Evolutionary conservation across 2,329 filamentous ascomycete species (phyloP).

Genomic region (Xylaria sp.): DNA sequence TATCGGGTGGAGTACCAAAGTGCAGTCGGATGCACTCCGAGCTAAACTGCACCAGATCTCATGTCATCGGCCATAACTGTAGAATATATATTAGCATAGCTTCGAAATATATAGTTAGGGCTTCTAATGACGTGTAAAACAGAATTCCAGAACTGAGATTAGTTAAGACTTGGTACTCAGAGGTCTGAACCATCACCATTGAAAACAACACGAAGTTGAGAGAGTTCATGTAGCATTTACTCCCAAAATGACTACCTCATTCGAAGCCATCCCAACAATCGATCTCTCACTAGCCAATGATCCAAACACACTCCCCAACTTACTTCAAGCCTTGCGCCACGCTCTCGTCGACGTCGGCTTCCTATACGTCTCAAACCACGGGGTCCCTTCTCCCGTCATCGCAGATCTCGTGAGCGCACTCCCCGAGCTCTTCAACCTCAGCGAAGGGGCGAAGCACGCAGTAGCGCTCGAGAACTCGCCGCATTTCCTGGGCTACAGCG

Average conservation of each 20-base stretch:
- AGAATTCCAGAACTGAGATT: too few species aligned
- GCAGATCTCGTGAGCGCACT: conserved; percentile 54
- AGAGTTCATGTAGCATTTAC: background rate
- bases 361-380: conserved; percentile 63
- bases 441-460: conserved; percentile 52
- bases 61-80: too few species aligned
- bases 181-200: background rate
- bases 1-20: conserved; percentile 12
- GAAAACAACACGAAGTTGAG: background rate
- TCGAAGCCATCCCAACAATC: conserved; percentile 60
- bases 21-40: conserved; percentile 1
- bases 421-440: conserved; percentile 58
- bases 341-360: conserved; percentile 65
- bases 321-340: conserved; percentile 58
- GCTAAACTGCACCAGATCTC: too few species aligned
- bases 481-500: conserved; percentile 70
- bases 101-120: too few species aligned
- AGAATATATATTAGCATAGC: too few species aligned
- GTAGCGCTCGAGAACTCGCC: conserved; percentile 64
- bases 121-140: too few species aligned
- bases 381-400: conserved; percentile 53
- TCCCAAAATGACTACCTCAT: conserved; percentile 41
- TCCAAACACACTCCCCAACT: conserved; percentile 48
- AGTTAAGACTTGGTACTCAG: too few species aligned
- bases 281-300: conserved; percentile 59